Evolutionary conservation across 164 flowering plant genomes (phyloP).

Genomic region (Aristolochia californica): DNA sequence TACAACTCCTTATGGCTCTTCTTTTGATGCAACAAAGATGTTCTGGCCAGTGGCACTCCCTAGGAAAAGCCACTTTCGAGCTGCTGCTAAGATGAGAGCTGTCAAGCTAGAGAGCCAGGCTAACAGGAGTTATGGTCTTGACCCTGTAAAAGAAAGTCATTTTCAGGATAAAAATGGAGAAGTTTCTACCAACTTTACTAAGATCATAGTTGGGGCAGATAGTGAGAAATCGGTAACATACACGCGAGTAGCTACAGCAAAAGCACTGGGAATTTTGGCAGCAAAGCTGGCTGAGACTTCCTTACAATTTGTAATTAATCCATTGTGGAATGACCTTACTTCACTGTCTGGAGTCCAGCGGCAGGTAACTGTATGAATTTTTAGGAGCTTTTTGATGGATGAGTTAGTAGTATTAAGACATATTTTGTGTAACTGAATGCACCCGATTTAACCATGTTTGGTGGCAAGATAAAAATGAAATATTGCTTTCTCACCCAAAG

Average conservation of each 20-base stretch:
- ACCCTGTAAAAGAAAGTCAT: slow-evolving; percentile 23
- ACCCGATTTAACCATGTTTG: too few species aligned
- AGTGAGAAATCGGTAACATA: slow-evolving; percentile 74
- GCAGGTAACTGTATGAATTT: slow-evolving; percentile 42
- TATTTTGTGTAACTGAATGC: too few species aligned
- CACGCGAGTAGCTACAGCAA: slow-evolving; percentile 76
- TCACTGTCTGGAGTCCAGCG: slow-evolving; percentile 94
- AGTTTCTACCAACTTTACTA: slow-evolving; percentile 29
- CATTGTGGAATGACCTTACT: slow-evolving; percentile 59
- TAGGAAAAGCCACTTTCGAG: slow-evolving; percentile 78
- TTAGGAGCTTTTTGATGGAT: neutral
- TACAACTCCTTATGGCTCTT: slow-evolving; percentile 80
- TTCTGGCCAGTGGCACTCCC: slow-evolving; percentile 91
- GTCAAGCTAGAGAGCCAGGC: slow-evolving; percentile 53
- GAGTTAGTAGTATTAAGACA: neutral
- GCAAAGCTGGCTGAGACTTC: slow-evolving; percentile 59
- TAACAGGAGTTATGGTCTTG: slow-evolving; percentile 21
- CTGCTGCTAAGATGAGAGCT: slow-evolving; percentile 97
- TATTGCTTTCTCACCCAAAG: too few species aligned
- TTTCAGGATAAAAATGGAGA: slow-evolving; percentile 51
- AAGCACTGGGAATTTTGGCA: slow-evolving; percentile 79
- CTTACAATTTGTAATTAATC: slow-evolving; percentile 42
- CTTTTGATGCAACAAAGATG: slow-evolving; percentile 78
- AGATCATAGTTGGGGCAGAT: slow-evolving; percentile 89
- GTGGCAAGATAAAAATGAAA: too few species aligned